phyloP scores from a whole-genome alignment of 2,329 filamentous ascomycete species.

The Colletotrichum aenigma region DNA sequence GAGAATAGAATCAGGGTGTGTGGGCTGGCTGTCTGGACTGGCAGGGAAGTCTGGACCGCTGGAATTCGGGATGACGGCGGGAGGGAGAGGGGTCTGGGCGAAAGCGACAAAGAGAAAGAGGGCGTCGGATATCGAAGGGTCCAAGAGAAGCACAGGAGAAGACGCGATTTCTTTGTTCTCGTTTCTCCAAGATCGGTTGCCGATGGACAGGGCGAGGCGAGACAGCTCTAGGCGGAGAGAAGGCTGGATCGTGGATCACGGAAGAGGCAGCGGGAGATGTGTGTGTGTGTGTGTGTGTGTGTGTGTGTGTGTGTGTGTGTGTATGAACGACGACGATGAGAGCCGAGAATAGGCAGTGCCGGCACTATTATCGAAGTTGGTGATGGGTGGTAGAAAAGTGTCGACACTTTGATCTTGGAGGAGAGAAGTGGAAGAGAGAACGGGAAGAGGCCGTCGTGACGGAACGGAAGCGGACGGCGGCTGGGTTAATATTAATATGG shows the following conservation, averaged over 20 bases:
- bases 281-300: background rate
- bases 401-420: background rate
- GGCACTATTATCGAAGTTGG: background rate
- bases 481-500: conserved; percentile 21
- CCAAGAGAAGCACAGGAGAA: background rate
- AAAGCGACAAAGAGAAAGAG: conserved; percentile 13
- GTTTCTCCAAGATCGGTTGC: background rate
- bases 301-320: background rate
- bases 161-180: background rate
- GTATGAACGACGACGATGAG: background rate
- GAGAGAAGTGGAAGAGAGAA: background rate
- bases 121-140: conserved; percentile 5
- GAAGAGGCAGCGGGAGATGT: background rate
- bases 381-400: background rate
- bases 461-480: conserved; percentile 3
- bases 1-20: background rate
- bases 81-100: background rate
- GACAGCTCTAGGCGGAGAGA: conserved; percentile 11
- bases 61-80: conserved; percentile 5
- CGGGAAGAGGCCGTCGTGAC: background rate
- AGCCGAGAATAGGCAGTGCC: background rate
- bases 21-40: background rate
- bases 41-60: conserved; percentile 14
- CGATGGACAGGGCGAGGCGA: conserved; percentile 10
- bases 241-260: conserved; percentile 5